Conservation (phyloP, 495 filamentous ascomycete genomes). For the Tuber microsphaerosporum region DNA sequence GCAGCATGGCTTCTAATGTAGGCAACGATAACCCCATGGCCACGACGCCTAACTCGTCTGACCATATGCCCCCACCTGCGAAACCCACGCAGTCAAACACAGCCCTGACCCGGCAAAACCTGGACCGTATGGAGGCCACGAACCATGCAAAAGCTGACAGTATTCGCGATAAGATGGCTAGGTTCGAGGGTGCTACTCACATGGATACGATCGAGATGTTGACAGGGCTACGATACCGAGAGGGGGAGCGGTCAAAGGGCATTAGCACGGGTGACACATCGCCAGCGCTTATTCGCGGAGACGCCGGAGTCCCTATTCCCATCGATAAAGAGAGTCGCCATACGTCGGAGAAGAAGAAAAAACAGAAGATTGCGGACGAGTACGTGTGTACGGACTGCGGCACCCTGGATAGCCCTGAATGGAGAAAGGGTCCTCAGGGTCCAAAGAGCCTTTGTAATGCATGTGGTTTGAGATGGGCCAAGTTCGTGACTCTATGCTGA, state of each 20-base stretch:
- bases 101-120: conserved; percentile 66
- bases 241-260: conserved; percentile 81
- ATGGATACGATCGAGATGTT: conserved; percentile 89
- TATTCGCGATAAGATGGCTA: conserved; percentile 68
- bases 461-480: conserved; percentile 55
- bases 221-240: conserved; percentile 78
- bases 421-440: conserved; percentile 88
- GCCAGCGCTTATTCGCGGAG: conserved; percentile 73
- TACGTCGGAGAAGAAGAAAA: conserved; percentile 79
- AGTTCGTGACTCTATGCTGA: conserved; percentile 19
- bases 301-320: conserved; percentile 76
- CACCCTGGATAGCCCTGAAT: conserved; percentile 88
- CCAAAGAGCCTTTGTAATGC: conserved; percentile 97
- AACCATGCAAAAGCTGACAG: conserved; percentile 60
- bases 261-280: conserved; percentile 78
- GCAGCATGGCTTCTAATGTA: conserved; percentile 34
- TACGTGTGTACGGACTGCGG: conserved; percentile 96
- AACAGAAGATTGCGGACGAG: conserved; percentile 81
- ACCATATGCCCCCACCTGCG: conserved; percentile 62
- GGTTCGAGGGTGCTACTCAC: conserved; percentile 65
- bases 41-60: conserved; percentile 33
- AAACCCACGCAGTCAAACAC: conserved; percentile 55
- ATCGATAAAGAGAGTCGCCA: conserved; percentile 62
- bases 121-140: conserved; percentile 67
- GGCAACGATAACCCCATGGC: conserved; percentile 38